Conservation (phyloP, 208 protist genomes). For the Crithidia acanthocephali region DNA sequence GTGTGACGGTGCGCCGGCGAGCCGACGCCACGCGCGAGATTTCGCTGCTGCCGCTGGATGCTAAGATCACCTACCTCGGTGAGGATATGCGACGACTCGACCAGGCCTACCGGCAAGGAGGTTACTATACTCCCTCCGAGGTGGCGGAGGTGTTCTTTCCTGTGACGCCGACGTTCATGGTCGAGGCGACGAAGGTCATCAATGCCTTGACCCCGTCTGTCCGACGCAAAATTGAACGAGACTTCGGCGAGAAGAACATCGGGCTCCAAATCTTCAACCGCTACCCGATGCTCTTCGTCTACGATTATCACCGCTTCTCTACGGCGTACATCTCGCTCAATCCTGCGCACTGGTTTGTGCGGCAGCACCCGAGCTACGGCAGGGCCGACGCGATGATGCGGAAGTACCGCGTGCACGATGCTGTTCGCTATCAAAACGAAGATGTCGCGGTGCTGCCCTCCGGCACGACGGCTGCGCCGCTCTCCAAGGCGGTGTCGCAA, state of each 20-base stretch:
- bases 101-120: conserved; percentile 60
- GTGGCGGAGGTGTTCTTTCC: conserved; percentile 76
- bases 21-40: background rate
- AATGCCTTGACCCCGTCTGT: conserved; percentile 49
- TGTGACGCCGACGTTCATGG: conserved; percentile 76
- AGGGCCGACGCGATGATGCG: conserved; percentile 48
- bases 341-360: conserved; percentile 75
- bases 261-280: conserved; percentile 43
- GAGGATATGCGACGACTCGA: conserved; percentile 67
- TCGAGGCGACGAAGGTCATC: conserved; percentile 67
- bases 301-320: conserved; percentile 39
- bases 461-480: background rate
- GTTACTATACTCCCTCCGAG: conserved; percentile 72
- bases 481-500: no score
- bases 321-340: conserved; percentile 74
- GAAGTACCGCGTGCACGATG: background rate
- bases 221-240: conserved; percentile 35
- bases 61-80: conserved; percentile 57
- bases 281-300: conserved; percentile 87
- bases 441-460: background rate
- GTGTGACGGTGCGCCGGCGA: background rate
- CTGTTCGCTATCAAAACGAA: background rate
- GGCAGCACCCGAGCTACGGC: conserved; percentile 67
- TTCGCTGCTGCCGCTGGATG: conserved; percentile 43
- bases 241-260: conserved; percentile 21